phyloP scores from a whole-genome alignment of 805 yeast species.

The Saccharomycopsis malanga region DNA sequence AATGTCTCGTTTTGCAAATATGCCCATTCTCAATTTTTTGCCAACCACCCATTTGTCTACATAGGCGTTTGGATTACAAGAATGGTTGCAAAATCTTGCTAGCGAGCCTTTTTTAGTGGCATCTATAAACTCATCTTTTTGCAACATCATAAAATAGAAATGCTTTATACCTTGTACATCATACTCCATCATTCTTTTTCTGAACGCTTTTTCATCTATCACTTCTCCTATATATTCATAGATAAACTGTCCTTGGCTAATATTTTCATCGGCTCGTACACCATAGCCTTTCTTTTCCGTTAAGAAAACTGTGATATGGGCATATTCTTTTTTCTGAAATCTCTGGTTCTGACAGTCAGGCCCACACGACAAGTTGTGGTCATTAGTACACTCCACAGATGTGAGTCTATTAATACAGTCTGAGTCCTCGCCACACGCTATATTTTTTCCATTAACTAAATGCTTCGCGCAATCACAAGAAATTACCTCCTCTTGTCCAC shows the following conservation, averaged over 20 bases:
- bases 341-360: conserved; percentile 77
- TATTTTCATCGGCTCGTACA: conserved; percentile 56
- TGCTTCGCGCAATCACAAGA: conserved; percentile 78
- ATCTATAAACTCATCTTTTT: conserved; percentile 87
- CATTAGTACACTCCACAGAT: conserved; percentile 82
- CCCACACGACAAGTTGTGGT: conserved; percentile 61
- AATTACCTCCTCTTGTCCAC: conserved; percentile 72
- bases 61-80: conserved; percentile 90
- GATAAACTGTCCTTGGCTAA: conserved; percentile 62
- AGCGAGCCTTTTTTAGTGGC: conserved; percentile 86
- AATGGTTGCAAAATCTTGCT: conserved; percentile 91
- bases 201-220: conserved; percentile 70
- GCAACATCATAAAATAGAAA: conserved; percentile 94
- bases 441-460: conserved; percentile 36
- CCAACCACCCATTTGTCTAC: conserved; percentile 98
- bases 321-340: conserved; percentile 71
- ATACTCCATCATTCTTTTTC: conserved; percentile 66
- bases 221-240: conserved; percentile 95
- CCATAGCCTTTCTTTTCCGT: conserved; percentile 90
- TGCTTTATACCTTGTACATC: conserved; percentile 65
- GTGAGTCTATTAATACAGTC: conserved; percentile 91
- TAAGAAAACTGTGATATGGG: conserved; percentile 69
- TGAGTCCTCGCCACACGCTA: conserved; percentile 78
- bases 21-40: conserved; percentile 83
- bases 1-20: conserved; percentile 71